Evolutionary conservation across 257 asterid genomes (phyloP).

Genomic region (Solanum microdontum): DNA sequence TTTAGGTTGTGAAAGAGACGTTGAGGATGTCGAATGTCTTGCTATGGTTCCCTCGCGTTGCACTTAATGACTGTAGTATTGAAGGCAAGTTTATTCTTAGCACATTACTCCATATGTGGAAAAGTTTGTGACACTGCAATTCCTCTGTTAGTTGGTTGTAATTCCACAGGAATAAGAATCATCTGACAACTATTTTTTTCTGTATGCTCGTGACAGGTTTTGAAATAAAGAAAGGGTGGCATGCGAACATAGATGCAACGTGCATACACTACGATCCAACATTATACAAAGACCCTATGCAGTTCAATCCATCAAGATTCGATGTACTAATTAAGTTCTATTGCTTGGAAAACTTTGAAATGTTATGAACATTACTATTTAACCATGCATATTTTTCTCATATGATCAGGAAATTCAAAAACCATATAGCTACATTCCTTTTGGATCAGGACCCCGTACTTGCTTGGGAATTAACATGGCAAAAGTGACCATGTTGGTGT

Average conservation of each 20-base stretch:
- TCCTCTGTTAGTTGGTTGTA: not conserved
- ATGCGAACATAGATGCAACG: slow-evolving; percentile 50
- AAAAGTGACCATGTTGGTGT: slow-evolving; percentile 44
- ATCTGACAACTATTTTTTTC: not conserved
- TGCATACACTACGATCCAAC: slow-evolving; percentile 49
- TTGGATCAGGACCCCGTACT: slow-evolving; percentile 50
- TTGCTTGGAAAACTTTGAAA: not conserved
- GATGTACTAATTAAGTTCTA: slow-evolving; percentile 21
- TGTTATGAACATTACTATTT: not conserved
- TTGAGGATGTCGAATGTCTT: slow-evolving; percentile 53
- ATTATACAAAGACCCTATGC: slow-evolving; percentile 29
- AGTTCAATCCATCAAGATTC: slow-evolving; percentile 55
- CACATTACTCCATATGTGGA: not conserved
- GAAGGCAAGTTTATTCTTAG: slow-evolving; percentile 25
- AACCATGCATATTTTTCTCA: not conserved
- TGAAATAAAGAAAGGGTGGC: slow-evolving; percentile 60
- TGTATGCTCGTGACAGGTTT: slow-evolving; percentile 23
- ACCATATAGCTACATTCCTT: slow-evolving; percentile 54
- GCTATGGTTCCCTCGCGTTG: slow-evolving; percentile 58
- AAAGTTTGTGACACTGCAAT: not conserved
- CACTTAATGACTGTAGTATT: slow-evolving; percentile 29
- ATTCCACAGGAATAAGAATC: not conserved
- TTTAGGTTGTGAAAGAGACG: slow-evolving; percentile 55
- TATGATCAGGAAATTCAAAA: slow-evolving; percentile 40
- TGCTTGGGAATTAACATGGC: slow-evolving; percentile 68